Conservation (phyloP, 1,139 yeast genomes). For the Yamadazyma spencermartinsiae region DNA sequence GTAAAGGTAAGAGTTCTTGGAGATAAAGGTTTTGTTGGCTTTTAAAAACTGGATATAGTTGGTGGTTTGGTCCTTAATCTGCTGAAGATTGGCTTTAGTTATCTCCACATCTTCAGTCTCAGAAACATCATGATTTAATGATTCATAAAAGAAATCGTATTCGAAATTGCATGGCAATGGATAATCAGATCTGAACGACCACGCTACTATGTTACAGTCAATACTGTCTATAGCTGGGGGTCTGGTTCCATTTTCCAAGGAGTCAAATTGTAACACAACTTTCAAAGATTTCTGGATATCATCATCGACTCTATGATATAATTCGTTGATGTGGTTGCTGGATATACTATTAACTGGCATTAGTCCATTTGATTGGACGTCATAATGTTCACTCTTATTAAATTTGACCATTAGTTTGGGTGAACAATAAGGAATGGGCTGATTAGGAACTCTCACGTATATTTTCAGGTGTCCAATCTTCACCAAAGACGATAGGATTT, state of each 20-base stretch:
- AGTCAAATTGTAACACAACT: constrained; percentile 26
- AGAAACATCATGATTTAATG: constrained; percentile 20
- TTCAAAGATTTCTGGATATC: constrained; percentile 26
- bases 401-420: constrained; percentile 42
- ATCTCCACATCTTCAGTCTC: constrained; percentile 29
- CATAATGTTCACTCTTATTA: constrained; percentile 21
- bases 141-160: constrained; percentile 44
- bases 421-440: constrained; percentile 38
- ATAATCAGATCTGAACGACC: constrained; percentile 45
- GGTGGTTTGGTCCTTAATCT: constrained; percentile 35
- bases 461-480: constrained; percentile 39
- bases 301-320: constrained; percentile 32
- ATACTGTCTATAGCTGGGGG: constrained; percentile 37
- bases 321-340: constrained; percentile 27
- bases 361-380: constrained; percentile 13
- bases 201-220: constrained; percentile 40
- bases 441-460: constrained; percentile 35
- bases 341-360: constrained; percentile 21
- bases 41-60: constrained; percentile 37
- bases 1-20: constrained; percentile 37
- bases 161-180: constrained; percentile 43
- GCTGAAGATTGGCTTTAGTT: constrained; percentile 38
- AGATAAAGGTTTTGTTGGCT: constrained; percentile 31
- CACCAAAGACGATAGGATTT: constrained; percentile 34
- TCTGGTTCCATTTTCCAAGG: constrained; percentile 20